Conservation (phyloP, 2,329 filamentous ascomycete genomes). For the Capronia coronata region DNA sequence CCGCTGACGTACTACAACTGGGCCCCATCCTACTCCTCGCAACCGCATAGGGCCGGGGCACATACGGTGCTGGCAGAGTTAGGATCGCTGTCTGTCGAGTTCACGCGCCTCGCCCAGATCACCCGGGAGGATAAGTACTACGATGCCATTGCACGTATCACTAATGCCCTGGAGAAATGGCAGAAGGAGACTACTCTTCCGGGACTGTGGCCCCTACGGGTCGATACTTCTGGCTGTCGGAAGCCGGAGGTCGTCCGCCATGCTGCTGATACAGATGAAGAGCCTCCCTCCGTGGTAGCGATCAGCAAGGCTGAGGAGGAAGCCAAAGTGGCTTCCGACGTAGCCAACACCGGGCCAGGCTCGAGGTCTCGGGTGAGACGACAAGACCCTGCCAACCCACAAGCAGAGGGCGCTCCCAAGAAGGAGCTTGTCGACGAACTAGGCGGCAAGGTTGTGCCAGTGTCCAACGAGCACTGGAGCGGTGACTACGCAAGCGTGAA, state of each 20-base stretch:
- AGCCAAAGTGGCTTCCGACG: not conserved
- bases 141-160: conserved; percentile 80
- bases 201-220: conserved; percentile 69
- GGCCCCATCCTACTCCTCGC: conserved; percentile 59
- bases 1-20: conserved; percentile 74
- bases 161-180: conserved; percentile 67
- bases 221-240: conserved; percentile 77
- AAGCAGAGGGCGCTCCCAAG: not conserved
- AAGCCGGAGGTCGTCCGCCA: conserved; percentile 30
- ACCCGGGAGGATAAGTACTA: conserved; percentile 79
- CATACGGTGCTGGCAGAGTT: conserved; percentile 60
- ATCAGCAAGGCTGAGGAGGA: not conserved
- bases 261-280: conserved; percentile 11
- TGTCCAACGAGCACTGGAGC: conserved; percentile 7
- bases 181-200: conserved; percentile 65
- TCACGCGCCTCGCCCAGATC: conserved; percentile 79
- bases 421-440: conserved; percentile 1
- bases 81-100: conserved; percentile 77
- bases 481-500: conserved; percentile 24
- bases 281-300: not conserved
- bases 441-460: conserved; percentile 4
- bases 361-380: not conserved
- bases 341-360: not conserved
- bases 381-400: not conserved
- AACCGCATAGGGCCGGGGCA: conserved; percentile 49